phyloP scores from a whole-genome alignment of 2,329 filamentous ascomycete genomes.

The Microdochium nivale region DNA sequence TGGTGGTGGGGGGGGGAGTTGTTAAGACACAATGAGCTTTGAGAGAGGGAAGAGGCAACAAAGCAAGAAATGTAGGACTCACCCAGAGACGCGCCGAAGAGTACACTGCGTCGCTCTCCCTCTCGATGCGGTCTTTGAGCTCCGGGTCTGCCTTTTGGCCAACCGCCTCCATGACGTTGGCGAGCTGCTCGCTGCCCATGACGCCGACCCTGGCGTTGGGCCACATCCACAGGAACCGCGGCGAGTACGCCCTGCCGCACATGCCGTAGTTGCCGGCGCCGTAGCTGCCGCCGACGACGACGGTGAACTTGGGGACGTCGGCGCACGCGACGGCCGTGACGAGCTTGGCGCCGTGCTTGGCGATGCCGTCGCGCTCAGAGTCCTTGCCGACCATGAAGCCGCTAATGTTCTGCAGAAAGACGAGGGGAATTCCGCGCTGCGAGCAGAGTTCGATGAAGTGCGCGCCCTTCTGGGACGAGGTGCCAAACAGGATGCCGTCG shows the following conservation, averaged over 20 bases:
- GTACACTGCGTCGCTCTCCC: conserved; percentile 81
- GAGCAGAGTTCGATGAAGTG: conserved; percentile 95
- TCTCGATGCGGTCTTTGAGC: conserved; percentile 76
- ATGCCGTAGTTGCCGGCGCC: conserved; percentile 98
- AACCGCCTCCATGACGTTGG: conserved; percentile 89
- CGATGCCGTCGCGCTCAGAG: conserved; percentile 89
- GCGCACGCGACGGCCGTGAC: conserved; percentile 93
- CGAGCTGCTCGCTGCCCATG: conserved; percentile 91
- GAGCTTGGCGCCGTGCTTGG: conserved; percentile 95
- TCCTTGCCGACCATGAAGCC: conserved; percentile 97
- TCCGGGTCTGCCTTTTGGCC: conserved; percentile 74
- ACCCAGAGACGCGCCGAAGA: conserved; percentile 86
- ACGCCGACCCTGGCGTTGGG: conserved; percentile 93
- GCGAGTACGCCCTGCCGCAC: conserved; percentile 91
- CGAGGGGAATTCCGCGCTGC: conserved; percentile 78
- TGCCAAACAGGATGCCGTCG: conserved; percentile 89
- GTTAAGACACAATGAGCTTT: conserved; percentile 1
- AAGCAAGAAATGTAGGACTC: conserved; percentile 19
- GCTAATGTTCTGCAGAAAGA: conserved; percentile 94
- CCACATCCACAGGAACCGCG: conserved; percentile 92
- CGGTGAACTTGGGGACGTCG: conserved; percentile 92
- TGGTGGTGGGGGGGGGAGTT: neutral
- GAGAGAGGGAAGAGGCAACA: neutral
- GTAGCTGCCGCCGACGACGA: conserved; percentile 88
- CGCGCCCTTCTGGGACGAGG: conserved; percentile 83